Evolutionary conservation across 1,284 basidiomycete genomes (phyloP).

Genomic region (Ustilago crameri): DNA sequence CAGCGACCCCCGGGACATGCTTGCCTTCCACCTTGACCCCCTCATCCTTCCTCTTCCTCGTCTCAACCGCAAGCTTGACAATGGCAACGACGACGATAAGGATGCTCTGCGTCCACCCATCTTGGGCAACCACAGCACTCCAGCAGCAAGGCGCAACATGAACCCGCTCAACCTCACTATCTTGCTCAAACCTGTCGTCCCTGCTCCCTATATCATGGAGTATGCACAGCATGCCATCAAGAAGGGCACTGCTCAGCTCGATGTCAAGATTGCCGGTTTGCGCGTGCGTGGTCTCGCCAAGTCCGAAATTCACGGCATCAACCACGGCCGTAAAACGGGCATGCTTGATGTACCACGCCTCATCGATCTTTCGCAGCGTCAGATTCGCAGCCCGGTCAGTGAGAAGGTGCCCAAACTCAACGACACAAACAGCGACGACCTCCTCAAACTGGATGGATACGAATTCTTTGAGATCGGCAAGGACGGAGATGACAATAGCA

Average conservation of each 20-base stretch:
- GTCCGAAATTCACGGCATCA: conserved; percentile 44
- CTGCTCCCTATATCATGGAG: conserved; percentile 53
- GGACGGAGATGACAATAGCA: conserved; percentile 15
- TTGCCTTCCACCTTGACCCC: conserved; percentile 60
- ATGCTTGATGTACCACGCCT: conserved; percentile 54
- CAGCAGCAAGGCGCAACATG: conserved; percentile 51
- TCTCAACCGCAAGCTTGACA: conserved; percentile 34
- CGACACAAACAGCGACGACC: conserved; percentile 41
- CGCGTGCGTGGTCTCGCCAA: conserved; percentile 55
- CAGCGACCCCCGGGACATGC: conserved; percentile 48
- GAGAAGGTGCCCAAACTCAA: conserved; percentile 53
- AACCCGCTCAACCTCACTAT: conserved; percentile 57
- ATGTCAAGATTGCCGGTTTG: conserved; percentile 55
- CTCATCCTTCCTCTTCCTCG: conserved; percentile 57
- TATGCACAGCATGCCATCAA: conserved; percentile 52
- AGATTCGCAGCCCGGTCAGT: conserved; percentile 45
- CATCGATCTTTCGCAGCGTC: conserved; percentile 46
- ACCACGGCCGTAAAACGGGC: conserved; percentile 36
- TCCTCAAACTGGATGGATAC: conserved; percentile 58
- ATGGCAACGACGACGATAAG: conserved; percentile 15
- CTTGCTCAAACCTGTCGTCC: conserved; percentile 57
- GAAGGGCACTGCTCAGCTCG: conserved; percentile 49
- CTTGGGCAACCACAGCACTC: conserved; percentile 50
- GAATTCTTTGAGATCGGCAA: conserved; percentile 63
- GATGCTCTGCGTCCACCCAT: conserved; percentile 38